Base-by-base conservation (phyloP, 495 filamentous ascomycete species). In the Margaritispora aquatica region DNA sequence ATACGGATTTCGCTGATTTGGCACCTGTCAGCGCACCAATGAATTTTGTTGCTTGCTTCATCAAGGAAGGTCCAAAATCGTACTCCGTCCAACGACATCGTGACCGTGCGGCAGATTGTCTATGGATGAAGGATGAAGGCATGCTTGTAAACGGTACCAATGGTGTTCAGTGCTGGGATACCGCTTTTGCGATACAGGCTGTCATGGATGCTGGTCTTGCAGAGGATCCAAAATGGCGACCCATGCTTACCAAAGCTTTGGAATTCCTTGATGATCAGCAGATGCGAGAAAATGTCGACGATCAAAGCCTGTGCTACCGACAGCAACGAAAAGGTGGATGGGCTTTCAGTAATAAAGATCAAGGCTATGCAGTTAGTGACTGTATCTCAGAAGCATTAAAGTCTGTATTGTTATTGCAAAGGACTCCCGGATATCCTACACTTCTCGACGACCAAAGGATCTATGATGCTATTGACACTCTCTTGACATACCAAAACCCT, bases 71-170 rank as follows among this genome's bases (percentile, higher is more conserved):
- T 0, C 84, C 89, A 9, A 85, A 87, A 60, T 81, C 88, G 2
- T 80, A 86, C 58, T 85, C 87, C 0, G 88, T 97, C 23, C 79
- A 80, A 41, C 81, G 86, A 22, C 95, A 97, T 68, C 76, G 84
- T 8, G 89, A 97, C 62, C 82, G 90, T 17, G 69, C 94, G 22
- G 74, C 88, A 38, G 95, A 98, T 63, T 94, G 88, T 60, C 75
- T 97, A 60, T 98, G 95, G 95, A 76, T 97, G 57, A 96, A 93
- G 41, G 60, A 81, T 41, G 94, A 97, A 70, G 94, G 94, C 24
- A 90, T 98, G 88, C 77, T 97, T 20, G 85, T 86, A 71, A 97
- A 97, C 69, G 94, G 94, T 31, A 98, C 94, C 31, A 97, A 98
- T 66, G 94, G 94, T 17, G 91, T 96, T 15, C 94, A 98, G 73